Base-by-base conservation (phyloP, 1,284 basidiomycete species). In the Sporisorium exsertum region DNA sequence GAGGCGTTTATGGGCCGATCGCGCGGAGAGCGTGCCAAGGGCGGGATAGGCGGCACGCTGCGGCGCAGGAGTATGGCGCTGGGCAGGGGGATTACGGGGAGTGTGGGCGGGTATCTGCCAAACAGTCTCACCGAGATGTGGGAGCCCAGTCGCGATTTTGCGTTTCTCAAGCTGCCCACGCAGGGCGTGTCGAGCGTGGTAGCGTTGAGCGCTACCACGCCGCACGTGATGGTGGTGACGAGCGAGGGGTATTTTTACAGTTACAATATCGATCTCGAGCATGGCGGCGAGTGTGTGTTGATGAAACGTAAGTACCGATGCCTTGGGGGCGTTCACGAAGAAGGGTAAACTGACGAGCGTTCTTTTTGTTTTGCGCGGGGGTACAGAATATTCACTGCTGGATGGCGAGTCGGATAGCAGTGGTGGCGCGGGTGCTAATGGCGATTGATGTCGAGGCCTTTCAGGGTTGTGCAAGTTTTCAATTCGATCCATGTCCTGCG, bases 121-220 rank as follows among this genome's bases (percentile, higher is more conserved):
- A 92, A 92, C 77, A 91, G 94, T 2, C 86, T 99, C 40, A 94
- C 95, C 12, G 95, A 97, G 85, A 92, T 98, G 88, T 99, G 95
- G 95, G 97, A 99, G 82, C 96, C 97, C 0, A 90, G 92, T 53
- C 89, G 97, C 5, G 96, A 97, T 85, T 99, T 99, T 86, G 96
- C 97, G 0, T 95, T 91, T 85, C 88, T 97, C 69, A 92, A 94
- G 83, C 87, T 99, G 35, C 94, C 95, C n/a, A 90, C 89, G 0
- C 90, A 89, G 49, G 93, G 93, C 5, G 90, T 87, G 12, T 79
- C 82, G 57, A 84, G 81, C 22, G 75, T 85, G 2, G 85, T 86
- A 4, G 84, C 83, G 16, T 63, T 85, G n/a, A 76, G 72, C 64
- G 61, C 62, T 9, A 95, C 94, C 12, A 92, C 93, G 86, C 96